Evolutionary conservation across 2,329 filamentous ascomycete species (phyloP).

Genomic region (Talaromyces amestolkiae): DNA sequence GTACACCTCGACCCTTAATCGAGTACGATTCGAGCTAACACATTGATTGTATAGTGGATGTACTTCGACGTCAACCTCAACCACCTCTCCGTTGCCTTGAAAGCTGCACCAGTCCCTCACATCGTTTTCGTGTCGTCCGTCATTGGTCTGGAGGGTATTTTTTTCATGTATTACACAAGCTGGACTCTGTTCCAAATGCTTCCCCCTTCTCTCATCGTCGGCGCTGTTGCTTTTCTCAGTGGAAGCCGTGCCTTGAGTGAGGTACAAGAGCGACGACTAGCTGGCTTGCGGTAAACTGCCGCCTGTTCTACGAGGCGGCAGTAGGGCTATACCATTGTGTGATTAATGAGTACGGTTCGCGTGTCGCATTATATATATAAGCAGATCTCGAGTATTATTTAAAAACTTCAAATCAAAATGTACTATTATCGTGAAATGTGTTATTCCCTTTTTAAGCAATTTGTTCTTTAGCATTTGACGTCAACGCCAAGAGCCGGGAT

Average conservation of each 20-base stretch:
- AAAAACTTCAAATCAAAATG: background rate
- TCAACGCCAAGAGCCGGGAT: slow-evolving; percentile 7
- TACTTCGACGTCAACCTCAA: slow-evolving; percentile 77
- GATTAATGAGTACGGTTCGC: background rate
- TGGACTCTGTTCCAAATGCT: slow-evolving; percentile 93
- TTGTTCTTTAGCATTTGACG: slow-evolving; percentile 4
- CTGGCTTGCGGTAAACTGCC: slow-evolving; percentile 59
- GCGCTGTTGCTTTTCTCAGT: slow-evolving; percentile 73
- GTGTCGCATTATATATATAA: background rate
- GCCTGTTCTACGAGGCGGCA: background rate
- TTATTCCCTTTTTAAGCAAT: background rate
- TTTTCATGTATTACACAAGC: slow-evolving; percentile 88
- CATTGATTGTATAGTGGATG: slow-evolving; percentile 62
- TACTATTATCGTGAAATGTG: background rate
- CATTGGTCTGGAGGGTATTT: slow-evolving; percentile 81
- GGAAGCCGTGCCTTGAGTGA: slow-evolving; percentile 88
- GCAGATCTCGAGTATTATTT: background rate
- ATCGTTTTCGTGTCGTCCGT: slow-evolving; percentile 82
- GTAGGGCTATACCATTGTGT: background rate
- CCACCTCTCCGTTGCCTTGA: slow-evolving; percentile 73
- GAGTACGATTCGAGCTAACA: slow-evolving; percentile 20
- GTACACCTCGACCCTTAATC: background rate
- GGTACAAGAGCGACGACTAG: slow-evolving; percentile 82
- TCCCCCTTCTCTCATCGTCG: slow-evolving; percentile 67
- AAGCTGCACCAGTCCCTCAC: slow-evolving; percentile 76